These are phyloP conservation scores for Lipomyces starkeyi DNA, from an alignment of 805 yeast species.

Conservation along the genomic window DNA sequence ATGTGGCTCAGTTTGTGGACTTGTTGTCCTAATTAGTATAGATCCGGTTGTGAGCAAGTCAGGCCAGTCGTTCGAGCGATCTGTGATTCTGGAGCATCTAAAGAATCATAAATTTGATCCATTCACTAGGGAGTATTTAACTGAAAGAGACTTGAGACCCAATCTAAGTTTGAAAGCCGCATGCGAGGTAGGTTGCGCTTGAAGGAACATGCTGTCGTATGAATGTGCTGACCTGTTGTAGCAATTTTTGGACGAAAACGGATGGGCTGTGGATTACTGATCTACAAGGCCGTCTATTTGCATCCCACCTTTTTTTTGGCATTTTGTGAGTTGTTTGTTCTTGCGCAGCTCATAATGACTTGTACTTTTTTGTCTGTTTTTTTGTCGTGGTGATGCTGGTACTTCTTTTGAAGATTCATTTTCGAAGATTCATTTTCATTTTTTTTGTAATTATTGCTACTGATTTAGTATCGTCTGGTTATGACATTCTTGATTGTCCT, in stretches of 20 bases:
- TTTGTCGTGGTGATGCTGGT: not conserved
- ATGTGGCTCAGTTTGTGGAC: not conserved
- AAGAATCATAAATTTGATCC: constrained; percentile 51
- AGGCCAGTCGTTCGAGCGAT: constrained; percentile 53
- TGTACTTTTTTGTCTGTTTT: not conserved
- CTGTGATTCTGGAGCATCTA: constrained; percentile 50
- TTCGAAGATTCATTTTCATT: not conserved
- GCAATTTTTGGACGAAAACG: constrained; percentile 39
- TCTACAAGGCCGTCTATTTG: not conserved
- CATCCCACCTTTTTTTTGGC: not conserved
- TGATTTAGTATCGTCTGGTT: not conserved
- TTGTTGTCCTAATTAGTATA: constrained; percentile 6
- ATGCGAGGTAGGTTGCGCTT: constrained; percentile 41
- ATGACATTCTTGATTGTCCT: not conserved
- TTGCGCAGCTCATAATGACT: not conserved
- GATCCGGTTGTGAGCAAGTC: constrained; percentile 56
- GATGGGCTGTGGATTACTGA: constrained; percentile 41
- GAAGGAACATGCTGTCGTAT: not conserved
- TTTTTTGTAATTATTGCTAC: not conserved
- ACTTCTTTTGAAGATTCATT: not conserved
- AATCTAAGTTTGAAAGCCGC: constrained; percentile 52
- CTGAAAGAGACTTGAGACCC: constrained; percentile 49
- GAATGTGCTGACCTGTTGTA: not conserved
- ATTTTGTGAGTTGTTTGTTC: not conserved
- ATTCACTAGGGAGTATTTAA: constrained; percentile 49